A percentile compares a stretch with the other conserved stretches of the same genome.
Conservation (phyloP, 805 yeast species). For the Vanderwaltozyma tropicalis region DNA sequence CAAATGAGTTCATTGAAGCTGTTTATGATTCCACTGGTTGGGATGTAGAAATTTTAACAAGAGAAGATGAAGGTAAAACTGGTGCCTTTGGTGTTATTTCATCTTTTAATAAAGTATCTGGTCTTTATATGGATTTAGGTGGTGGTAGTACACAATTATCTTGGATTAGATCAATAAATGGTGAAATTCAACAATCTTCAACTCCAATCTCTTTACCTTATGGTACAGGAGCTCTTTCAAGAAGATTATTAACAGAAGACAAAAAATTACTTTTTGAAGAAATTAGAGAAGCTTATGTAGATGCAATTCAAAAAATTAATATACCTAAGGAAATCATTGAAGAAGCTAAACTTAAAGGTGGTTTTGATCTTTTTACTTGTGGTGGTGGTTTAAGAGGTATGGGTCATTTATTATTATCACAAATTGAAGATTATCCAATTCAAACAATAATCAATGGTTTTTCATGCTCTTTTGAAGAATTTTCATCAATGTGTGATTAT, state of each 20-base stretch:
- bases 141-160: conserved; percentile 62
- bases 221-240: conserved; percentile 61
- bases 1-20: conserved; percentile 46
- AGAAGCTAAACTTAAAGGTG: conserved; percentile 46
- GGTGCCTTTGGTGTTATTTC: conserved; percentile 71
- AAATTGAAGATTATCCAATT: conserved; percentile 49
- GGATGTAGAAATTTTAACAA: conserved; percentile 50
- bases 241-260: conserved; percentile 43
- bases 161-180: conserved; percentile 52
- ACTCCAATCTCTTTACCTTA: conserved; percentile 58
- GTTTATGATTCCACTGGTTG: conserved; percentile 53
- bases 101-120: conserved; percentile 54
- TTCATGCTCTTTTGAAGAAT: conserved; percentile 45
- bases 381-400: conserved; percentile 70
- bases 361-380: conserved; percentile 53
- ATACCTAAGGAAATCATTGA: conserved; percentile 42
- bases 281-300: conserved; percentile 39
- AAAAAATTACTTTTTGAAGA: conserved; percentile 41
- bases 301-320: conserved; percentile 40
- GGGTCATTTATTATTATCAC: conserved; percentile 48
- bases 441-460: conserved; percentile 64
- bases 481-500: conserved; percentile 41
- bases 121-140: conserved; percentile 63
- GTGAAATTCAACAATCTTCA: conserved; percentile 43
- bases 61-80: conserved; percentile 54